Percentiles rank a stretch among this genome's conserved stretches.
phyloP scores from a whole-genome alignment of 257 asterid species.

The Solanum dulcamara region DNA sequence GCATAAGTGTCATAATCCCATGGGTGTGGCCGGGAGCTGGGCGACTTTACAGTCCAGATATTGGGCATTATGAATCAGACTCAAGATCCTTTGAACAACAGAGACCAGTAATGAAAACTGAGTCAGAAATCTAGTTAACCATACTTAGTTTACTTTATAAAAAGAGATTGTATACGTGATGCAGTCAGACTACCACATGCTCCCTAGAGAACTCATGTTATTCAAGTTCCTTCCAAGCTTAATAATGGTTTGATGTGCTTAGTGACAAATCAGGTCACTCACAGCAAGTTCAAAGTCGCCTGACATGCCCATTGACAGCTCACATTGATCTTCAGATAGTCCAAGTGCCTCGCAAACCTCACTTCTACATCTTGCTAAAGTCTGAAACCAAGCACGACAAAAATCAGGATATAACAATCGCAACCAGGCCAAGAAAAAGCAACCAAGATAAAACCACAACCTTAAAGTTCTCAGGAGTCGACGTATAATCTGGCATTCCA shows the following conservation, averaged over 20 bases:
- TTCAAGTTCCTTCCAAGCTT: neutral
- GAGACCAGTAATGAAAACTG: neutral
- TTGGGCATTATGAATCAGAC: neutral
- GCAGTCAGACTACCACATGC: neutral
- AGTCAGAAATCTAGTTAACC: neutral
- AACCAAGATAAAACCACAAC: slow-evolving; percentile 14
- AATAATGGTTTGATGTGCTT: neutral
- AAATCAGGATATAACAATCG: slow-evolving; percentile 3
- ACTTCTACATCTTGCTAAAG: slow-evolving; percentile 65
- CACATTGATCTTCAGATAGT: slow-evolving; percentile 60
- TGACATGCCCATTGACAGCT: slow-evolving; percentile 98
- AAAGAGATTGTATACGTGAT: neutral
- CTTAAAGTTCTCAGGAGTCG: slow-evolving; percentile 97
- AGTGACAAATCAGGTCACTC: slow-evolving; percentile 18
- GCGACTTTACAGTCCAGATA: neutral
- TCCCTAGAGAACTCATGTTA: neutral
- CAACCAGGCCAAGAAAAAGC: neutral
- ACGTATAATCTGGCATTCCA: slow-evolving; percentile 93
- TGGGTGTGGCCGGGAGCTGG: neutral
- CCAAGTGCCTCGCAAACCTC: slow-evolving; percentile 73
- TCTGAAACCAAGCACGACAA: slow-evolving; percentile 27
- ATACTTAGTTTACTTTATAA: neutral
- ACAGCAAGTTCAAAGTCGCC: slow-evolving; percentile 95
- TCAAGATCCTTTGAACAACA: neutral
- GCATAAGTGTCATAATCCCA: neutral